A percentile compares a stretch with the other conserved stretches of the same genome.
Conservation (phyloP, 257 asterid genomes). For the Oldenlandia corymbosa region DNA sequence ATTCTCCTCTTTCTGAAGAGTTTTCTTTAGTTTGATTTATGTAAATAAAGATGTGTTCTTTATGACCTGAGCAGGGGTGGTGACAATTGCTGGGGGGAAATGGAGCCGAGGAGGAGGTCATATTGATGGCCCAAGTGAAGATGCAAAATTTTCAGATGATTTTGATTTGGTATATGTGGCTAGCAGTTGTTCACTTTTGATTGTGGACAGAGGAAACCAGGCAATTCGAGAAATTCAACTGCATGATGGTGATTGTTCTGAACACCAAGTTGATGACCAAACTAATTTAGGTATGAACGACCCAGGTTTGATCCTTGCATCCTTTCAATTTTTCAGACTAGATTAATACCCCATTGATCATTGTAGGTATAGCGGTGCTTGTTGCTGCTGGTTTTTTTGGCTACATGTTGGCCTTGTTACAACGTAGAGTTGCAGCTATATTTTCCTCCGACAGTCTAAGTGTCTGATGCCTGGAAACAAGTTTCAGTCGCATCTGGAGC, state of each 20-base stretch:
- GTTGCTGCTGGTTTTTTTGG: slow-evolving; percentile 78
- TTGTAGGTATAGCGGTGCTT: slow-evolving; percentile 80
- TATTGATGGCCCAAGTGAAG: slow-evolving; percentile 91
- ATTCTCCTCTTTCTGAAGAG: background rate
- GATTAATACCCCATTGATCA: background rate
- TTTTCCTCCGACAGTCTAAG: slow-evolving; percentile 54
- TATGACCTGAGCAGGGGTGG: slow-evolving; percentile 51
- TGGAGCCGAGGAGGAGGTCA: slow-evolving; percentile 76
- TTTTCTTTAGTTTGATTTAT: background rate
- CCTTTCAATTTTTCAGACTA: background rate
- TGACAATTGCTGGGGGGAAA: slow-evolving; percentile 90
- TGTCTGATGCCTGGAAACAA: slow-evolving; percentile 4
- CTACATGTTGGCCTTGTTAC: slow-evolving; percentile 78
- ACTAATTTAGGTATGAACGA: slow-evolving; percentile 51
- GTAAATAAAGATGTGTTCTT: background rate
- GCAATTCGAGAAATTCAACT: slow-evolving; percentile 93
- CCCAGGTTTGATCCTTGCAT: background rate
- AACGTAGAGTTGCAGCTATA: slow-evolving; percentile 48
- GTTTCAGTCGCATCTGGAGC: background rate
- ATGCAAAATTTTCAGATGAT: slow-evolving; percentile 77
- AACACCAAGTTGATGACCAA: slow-evolving; percentile 41
- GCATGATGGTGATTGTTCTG: slow-evolving; percentile 72
- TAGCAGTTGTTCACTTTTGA: slow-evolving; percentile 81
- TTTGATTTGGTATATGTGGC: slow-evolving; percentile 68
- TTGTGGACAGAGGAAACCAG: slow-evolving; percentile 81